Percentiles rank a stretch among this genome's conserved stretches.
Evolutionary conservation across 495 filamentous ascomycete species (phyloP).

Genomic region (Podospora comata): DNA sequence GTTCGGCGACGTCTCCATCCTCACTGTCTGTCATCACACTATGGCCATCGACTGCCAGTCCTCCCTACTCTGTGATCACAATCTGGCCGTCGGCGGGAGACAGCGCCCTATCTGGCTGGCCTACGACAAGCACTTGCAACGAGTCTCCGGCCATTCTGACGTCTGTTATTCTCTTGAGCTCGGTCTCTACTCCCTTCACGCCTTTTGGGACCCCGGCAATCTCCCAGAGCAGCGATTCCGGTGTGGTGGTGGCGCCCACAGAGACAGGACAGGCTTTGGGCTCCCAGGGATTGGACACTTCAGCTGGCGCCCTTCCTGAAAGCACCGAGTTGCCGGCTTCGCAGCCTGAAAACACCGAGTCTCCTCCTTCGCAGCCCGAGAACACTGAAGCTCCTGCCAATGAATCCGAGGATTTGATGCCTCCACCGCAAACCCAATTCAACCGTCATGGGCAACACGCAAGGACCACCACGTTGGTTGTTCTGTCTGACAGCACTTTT

Average conservation of each 20-base stretch:
- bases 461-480: background rate
- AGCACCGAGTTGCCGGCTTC: background rate
- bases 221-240: background rate
- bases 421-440: constrained; percentile 27
- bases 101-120: constrained; percentile 2
- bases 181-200: background rate
- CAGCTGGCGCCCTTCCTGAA: background rate
- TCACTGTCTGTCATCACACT: background rate
- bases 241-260: background rate
- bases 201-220: background rate
- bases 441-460: constrained; percentile 10
- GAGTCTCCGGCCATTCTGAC: background rate
- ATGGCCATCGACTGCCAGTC: background rate
- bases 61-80: constrained; percentile 18
- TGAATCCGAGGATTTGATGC: background rate
- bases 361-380: background rate
- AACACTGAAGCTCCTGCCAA: background rate
- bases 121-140: background rate
- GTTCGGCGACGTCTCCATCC: background rate
- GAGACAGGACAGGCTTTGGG: background rate
- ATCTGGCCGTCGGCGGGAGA: constrained; percentile 18
- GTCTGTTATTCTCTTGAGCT: background rate
- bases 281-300: background rate
- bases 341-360: background rate
- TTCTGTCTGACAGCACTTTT: background rate